phyloP scores from a whole-genome alignment of 768 basidiomycete genomes.

The Trametopsis cervina region DNA sequence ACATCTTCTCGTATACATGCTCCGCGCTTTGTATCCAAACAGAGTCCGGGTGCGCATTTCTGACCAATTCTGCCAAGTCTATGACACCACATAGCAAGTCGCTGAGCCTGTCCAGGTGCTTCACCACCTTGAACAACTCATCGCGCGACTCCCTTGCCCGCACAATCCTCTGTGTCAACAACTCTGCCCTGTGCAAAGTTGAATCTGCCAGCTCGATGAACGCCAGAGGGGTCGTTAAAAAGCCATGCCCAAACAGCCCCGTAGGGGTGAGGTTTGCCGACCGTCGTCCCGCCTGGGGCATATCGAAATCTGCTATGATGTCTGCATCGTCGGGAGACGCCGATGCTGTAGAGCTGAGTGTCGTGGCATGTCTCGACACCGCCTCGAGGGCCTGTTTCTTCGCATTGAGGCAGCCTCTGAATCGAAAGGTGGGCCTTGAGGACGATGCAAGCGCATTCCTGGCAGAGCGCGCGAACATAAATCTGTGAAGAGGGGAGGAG shows the following conservation, averaged over 20 bases:
- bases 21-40: constrained; percentile 82
- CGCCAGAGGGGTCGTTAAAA: constrained; percentile 60
- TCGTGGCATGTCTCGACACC: constrained; percentile 26
- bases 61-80: constrained; percentile 89
- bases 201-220: constrained; percentile 70
- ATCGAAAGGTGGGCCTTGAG: constrained; percentile 28
- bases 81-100: constrained; percentile 95
- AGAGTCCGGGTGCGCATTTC: constrained; percentile 88
- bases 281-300: constrained; percentile 36
- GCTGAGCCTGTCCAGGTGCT: constrained; percentile 94
- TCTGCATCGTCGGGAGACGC: constrained; percentile 60
- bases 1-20: constrained; percentile 82
- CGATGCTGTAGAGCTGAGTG: constrained; percentile 38
- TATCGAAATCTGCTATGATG: constrained; percentile 67
- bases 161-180: constrained; percentile 80
- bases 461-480: constrained; percentile 31
- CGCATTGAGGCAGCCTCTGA: constrained; percentile 37
- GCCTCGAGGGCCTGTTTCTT: constrained; percentile 17
- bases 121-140: constrained; percentile 83
- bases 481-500: constrained; percentile 11
- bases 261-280: constrained; percentile 45
- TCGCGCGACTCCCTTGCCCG: constrained; percentile 61
- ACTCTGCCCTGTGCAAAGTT: constrained; percentile 72
- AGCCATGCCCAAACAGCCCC: constrained; percentile 81
- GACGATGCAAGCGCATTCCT: constrained; percentile 36